A percentile compares a stretch with the other conserved stretches of the same genome.
Conservation (phyloP, 2,329 filamentous ascomycete species). For the Fusarium sp. region DNA sequence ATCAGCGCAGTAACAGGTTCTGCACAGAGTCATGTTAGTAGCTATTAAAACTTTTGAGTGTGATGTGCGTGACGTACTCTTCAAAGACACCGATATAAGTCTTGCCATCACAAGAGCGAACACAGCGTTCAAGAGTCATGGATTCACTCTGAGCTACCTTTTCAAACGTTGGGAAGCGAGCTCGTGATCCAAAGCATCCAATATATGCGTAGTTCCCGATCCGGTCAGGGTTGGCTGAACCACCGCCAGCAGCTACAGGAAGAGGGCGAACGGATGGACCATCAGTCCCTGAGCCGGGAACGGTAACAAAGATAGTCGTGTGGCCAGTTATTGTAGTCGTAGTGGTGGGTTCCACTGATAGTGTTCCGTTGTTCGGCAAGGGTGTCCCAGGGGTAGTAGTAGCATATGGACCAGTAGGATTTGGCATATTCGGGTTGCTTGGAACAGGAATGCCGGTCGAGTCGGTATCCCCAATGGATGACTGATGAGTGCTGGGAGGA, state of each 20-base stretch:
- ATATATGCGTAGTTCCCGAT: slow-evolving; percentile 55
- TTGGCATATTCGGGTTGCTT: slow-evolving; percentile 1
- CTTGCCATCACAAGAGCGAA: slow-evolving; percentile 54
- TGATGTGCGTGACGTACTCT: slow-evolving; percentile 22
- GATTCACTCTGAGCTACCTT: slow-evolving; percentile 46
- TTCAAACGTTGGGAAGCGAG: slow-evolving; percentile 55
- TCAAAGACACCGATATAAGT: slow-evolving; percentile 60
- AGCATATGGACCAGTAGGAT: background rate
- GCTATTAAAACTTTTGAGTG: background rate
- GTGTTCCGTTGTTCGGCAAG: background rate
- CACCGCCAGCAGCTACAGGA: slow-evolving; percentile 24
- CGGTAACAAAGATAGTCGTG: slow-evolving; percentile 49
- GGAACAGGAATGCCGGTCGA: background rate
- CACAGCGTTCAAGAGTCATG: slow-evolving; percentile 61
- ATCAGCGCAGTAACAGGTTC: slow-evolving; percentile 64
- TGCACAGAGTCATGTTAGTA: slow-evolving; percentile 30
- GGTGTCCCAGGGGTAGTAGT: background rate
- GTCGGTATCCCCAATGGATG: background rate
- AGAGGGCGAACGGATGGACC: slow-evolving; percentile 30
- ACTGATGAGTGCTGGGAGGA: background rate
- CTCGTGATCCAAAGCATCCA: slow-evolving; percentile 61
- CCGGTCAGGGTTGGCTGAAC: slow-evolving; percentile 51
- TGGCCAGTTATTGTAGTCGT: slow-evolving; percentile 47
- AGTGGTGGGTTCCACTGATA: slow-evolving; percentile 42
- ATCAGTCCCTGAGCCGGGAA: slow-evolving; percentile 35